Percentiles rank a stretch among this genome's conserved stretches.
phyloP scores from a whole-genome alignment of 2,329 filamentous ascomycete species.

The Claviceps quebecensis region DNA sequence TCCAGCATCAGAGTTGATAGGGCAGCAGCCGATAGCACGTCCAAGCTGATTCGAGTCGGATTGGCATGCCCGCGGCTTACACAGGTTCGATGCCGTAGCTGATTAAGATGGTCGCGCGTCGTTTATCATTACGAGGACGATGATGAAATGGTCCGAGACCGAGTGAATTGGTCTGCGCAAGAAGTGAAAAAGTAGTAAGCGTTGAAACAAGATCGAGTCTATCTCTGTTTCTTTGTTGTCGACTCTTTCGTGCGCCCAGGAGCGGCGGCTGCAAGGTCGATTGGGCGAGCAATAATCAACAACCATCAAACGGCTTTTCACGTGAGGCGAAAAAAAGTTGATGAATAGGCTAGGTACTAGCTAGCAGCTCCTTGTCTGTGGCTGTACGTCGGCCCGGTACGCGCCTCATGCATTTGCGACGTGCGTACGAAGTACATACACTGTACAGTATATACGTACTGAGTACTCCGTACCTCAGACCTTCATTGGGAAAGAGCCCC shows the following conservation, averaged over 20 bases:
- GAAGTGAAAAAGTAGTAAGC: not conserved
- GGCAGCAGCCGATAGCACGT: constrained; percentile 7
- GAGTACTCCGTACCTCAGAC: not conserved
- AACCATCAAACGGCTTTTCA: not conserved
- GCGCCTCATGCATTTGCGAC: not conserved
- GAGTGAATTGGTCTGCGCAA: not conserved
- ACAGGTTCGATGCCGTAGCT: not conserved
- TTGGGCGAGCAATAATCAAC: not conserved
- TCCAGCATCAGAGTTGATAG: constrained; percentile 35
- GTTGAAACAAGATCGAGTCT: not conserved
- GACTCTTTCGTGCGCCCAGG: not conserved
- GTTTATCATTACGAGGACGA: not conserved
- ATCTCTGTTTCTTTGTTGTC: not conserved
- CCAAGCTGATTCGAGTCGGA: constrained; percentile 4
- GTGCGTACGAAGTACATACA: too few relatives aligned
- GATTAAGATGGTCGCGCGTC: not conserved
- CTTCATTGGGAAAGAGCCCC: not conserved
- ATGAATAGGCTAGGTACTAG: not conserved
- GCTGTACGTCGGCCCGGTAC: not conserved
- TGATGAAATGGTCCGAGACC: not conserved
- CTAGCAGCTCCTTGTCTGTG: not conserved
- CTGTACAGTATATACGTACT: too few relatives aligned
- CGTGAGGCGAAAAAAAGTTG: not conserved
- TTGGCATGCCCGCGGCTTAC: constrained; percentile 13
- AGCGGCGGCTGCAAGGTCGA: not conserved